phyloP scores from a whole-genome alignment of 352 stramenopile species.

The Discostella stelligera region DNA sequence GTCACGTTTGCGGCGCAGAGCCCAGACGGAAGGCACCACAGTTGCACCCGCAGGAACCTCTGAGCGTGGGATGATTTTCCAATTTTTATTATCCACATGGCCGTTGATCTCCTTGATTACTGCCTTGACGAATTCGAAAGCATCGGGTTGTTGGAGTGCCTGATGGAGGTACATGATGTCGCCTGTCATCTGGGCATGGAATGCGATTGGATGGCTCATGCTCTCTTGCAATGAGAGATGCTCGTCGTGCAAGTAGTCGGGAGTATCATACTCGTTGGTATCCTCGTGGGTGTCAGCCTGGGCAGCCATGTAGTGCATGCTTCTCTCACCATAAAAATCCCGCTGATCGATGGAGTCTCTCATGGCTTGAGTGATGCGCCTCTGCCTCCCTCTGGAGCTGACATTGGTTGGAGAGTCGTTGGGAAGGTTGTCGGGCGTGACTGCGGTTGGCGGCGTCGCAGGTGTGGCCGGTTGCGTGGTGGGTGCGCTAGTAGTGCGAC shows the following conservation, averaged over 20 bases:
- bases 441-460: too few relatives aligned
- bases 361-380: not conserved
- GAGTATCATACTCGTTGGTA: not conserved
- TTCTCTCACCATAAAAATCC: not conserved
- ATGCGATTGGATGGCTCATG: slow-evolving; percentile 20
- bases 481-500: not conserved
- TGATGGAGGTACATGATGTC: slow-evolving; percentile 59
- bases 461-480: not conserved
- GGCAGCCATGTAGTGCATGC: slow-evolving; percentile 5
- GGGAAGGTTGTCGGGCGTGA: not conserved
- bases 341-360: not conserved
- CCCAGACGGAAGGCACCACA: slow-evolving; percentile 48
- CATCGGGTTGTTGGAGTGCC: slow-evolving; percentile 33
- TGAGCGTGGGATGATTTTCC: slow-evolving; percentile 5
- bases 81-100: slow-evolving; percentile 13
- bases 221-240: slow-evolving; percentile 7
- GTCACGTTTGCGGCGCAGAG: slow-evolving; percentile 48
- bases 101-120: slow-evolving; percentile 43
- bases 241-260: slow-evolving; percentile 11
- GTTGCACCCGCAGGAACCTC: slow-evolving; percentile 19
- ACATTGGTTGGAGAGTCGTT: not conserved
- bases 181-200: slow-evolving; percentile 4
- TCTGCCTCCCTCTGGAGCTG: not conserved
- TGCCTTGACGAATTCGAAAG: slow-evolving; percentile 34
- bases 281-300: not conserved